phyloP scores from a whole-genome alignment of 306 rosid species.

The Cotoneaster glaucophyllus region DNA sequence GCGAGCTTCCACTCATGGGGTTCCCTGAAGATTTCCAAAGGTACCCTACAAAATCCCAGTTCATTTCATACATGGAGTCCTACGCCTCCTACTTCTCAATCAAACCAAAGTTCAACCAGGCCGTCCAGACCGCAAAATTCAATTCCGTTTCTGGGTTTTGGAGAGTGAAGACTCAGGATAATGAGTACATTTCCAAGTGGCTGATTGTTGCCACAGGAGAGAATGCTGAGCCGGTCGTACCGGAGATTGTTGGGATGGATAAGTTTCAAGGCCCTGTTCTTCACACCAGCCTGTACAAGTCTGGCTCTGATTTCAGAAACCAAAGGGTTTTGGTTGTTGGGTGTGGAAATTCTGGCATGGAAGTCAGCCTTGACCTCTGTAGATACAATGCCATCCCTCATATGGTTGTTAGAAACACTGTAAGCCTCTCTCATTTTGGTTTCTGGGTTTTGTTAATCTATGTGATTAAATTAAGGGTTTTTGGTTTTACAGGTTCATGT shows the following conservation, averaged over 20 bases:
- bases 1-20: constrained; percentile 63
- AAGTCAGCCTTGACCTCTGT: constrained; percentile 89
- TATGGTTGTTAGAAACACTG: constrained; percentile 84
- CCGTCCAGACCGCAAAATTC: constrained; percentile 46
- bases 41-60: constrained; percentile 73
- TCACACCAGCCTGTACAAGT: constrained; percentile 61
- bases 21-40: constrained; percentile 65
- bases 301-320: constrained; percentile 49
- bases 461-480: not conserved
- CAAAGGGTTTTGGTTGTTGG: constrained; percentile 74
- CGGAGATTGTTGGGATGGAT: constrained; percentile 52
- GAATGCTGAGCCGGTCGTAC: constrained; percentile 76
- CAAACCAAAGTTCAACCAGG: constrained; percentile 56
- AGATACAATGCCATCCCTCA: constrained; percentile 67
- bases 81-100: constrained; percentile 63
- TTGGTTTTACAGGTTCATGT: constrained; percentile 67
- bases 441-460: not conserved
- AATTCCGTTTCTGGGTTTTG: constrained; percentile 34
- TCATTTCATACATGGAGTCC: constrained; percentile 69
- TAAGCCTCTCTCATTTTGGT: constrained; percentile 24
- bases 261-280: constrained; percentile 37
- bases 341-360: constrained; percentile 99
- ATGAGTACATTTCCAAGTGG: constrained; percentile 53
- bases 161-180: constrained; percentile 51
- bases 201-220: constrained; percentile 85